These are phyloP conservation scores for Neurospora pannonica DNA, from an alignment of 495 filamentous ascomycete genomes.

Conservation along the genomic window DNA sequence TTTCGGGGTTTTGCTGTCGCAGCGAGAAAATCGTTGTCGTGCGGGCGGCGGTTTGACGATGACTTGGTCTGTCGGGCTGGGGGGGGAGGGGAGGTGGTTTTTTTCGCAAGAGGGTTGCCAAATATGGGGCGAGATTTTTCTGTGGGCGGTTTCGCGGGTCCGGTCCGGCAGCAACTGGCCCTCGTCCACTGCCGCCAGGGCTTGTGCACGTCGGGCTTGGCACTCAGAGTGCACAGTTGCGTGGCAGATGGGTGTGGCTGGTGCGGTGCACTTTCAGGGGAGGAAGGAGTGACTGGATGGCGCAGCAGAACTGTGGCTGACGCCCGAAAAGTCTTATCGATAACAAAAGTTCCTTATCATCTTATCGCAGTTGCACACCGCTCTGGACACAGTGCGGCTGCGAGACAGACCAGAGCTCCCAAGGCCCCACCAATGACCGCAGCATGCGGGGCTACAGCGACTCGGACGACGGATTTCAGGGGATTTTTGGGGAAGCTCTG, in stretches of 20 bases:
- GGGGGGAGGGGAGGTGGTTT: slow-evolving; percentile 4
- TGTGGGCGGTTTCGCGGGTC: slow-evolving; percentile 19
- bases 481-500: neutral
- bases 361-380: neutral
- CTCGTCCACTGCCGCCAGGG: neutral
- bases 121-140: slow-evolving; percentile 23
- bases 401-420: neutral
- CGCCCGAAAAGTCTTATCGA: neutral
- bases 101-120: slow-evolving; percentile 10
- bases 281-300: neutral
- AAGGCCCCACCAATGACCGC: neutral
- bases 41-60: slow-evolving; percentile 8
- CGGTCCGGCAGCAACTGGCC: neutral
- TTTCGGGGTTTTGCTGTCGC: slow-evolving; percentile 3
- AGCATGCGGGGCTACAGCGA: neutral
- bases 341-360: neutral
- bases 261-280: neutral
- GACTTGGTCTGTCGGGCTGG: neutral
- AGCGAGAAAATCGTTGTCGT: slow-evolving; percentile 4
- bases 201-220: neutral
- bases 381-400: neutral
- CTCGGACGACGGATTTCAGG: neutral
- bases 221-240: neutral
- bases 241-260: neutral
- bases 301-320: neutral